Percentiles rank a stretch among this genome's conserved stretches.
These are phyloP conservation scores for Leccinellum rugosiceps DNA, from an alignment of 768 basidiomycete species.

Conservation along the genomic window DNA sequence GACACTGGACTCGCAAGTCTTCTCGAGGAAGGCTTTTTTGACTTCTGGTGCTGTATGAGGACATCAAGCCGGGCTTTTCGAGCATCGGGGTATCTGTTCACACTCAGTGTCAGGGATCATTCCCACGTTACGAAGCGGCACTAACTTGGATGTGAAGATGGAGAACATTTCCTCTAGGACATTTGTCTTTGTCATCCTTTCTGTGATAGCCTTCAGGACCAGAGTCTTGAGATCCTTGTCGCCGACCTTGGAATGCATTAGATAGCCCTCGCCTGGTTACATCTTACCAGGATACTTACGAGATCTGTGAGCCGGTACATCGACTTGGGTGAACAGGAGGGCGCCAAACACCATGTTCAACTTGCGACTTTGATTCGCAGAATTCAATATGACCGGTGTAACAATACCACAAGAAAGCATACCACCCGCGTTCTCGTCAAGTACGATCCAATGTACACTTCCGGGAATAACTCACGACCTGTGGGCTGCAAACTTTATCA, in stretches of 20 bases:
- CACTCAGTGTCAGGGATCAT: background rate
- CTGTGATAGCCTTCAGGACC: slow-evolving; percentile 19
- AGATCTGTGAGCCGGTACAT: slow-evolving; percentile 36
- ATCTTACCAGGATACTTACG: slow-evolving; percentile 12
- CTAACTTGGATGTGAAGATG: slow-evolving; percentile 26
- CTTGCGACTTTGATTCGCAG: slow-evolving; percentile 17
- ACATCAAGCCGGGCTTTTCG: slow-evolving; percentile 14
- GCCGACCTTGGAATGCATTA: slow-evolving; percentile 6
- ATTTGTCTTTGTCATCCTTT: slow-evolving; percentile 16
- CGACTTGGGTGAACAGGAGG: slow-evolving; percentile 34
- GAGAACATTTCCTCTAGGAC: slow-evolving; percentile 28
- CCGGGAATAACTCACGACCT: slow-evolving; percentile 9
- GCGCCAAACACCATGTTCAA: background rate
- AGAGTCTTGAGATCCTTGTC: slow-evolving; percentile 15
- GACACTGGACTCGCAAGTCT: background rate
- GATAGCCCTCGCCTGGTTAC: background rate
- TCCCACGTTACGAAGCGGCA: background rate
- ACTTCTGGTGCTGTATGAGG: slow-evolving; percentile 12
- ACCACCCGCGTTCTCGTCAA: slow-evolving; percentile 15
- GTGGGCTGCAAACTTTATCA: slow-evolving; percentile 14
- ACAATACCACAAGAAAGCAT: slow-evolving; percentile 24
- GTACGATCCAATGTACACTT: background rate
- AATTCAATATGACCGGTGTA: slow-evolving; percentile 24
- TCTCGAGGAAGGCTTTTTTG: slow-evolving; percentile 12
- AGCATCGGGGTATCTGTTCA: slow-evolving; percentile 19